Conservation (phyloP, 331 rosid genomes). For the Erythrophleum ivorense region DNA sequence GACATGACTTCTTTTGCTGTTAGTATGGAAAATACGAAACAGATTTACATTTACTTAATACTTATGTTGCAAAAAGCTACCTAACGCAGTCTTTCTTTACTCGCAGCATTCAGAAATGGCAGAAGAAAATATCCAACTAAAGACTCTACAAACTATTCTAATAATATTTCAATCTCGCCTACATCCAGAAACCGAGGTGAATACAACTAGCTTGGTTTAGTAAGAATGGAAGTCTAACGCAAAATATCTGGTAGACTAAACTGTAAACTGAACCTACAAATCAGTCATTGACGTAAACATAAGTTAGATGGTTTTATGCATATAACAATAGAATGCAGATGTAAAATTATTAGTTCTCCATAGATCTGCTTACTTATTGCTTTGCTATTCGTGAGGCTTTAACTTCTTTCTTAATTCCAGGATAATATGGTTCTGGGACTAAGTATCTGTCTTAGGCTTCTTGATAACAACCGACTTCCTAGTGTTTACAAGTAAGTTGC, state of each 20-base stretch:
- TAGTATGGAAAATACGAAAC: conserved; percentile 32
- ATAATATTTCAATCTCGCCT: conserved; percentile 87
- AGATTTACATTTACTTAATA: conserved; percentile 22
- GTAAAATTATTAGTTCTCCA: too few species aligned
- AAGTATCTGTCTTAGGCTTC: conserved; percentile 87
- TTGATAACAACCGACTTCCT: conserved; percentile 78
- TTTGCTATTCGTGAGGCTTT: too few species aligned
- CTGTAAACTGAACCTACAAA: too few species aligned
- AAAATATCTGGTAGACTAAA: background rate
- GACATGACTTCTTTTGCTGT: background rate
- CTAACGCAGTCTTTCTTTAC: conserved; percentile 34
- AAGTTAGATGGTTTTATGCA: too few species aligned
- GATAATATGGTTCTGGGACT: conserved; percentile 85
- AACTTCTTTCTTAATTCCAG: conserved; percentile 49
- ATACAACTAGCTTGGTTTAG: too few species aligned
- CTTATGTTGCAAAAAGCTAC: conserved; percentile 20
- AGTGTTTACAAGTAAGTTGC: conserved; percentile 78
- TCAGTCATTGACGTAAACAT: too few species aligned
- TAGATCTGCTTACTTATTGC: too few species aligned
- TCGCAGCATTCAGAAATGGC: conserved; percentile 92
- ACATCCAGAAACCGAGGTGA: conserved; percentile 88
- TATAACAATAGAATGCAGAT: too few species aligned
- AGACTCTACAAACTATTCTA: conserved; percentile 90
- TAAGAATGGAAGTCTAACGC: too few species aligned
- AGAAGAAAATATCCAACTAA: conserved; percentile 86